Percentiles rank a stretch among this genome's conserved stretches.
phyloP scores from a whole-genome alignment of 495 filamentous ascomycete genomes.

The Immersiella caudata region DNA sequence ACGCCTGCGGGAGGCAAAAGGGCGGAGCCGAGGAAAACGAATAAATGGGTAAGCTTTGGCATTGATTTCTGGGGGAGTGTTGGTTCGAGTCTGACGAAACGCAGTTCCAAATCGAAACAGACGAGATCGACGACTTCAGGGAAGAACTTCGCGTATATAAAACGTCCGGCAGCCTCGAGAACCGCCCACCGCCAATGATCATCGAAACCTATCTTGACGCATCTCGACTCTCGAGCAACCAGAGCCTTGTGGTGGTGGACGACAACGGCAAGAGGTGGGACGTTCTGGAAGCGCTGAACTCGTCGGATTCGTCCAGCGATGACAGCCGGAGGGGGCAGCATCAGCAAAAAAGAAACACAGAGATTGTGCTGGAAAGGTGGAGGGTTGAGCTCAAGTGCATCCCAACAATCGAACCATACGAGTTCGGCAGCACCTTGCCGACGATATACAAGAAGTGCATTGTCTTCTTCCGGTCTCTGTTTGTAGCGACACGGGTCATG shows the following conservation, averaged over 20 bases:
- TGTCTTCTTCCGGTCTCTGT: conserved; percentile 91
- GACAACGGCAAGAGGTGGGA: conserved; percentile 91
- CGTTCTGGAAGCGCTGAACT: conserved; percentile 77
- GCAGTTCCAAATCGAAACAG: conserved; percentile 92
- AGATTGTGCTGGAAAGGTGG: conserved; percentile 92
- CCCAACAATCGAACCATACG: conserved; percentile 54
- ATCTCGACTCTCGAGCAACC: conserved; percentile 75
- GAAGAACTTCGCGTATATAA: conserved; percentile 82
- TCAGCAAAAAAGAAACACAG: conserved; percentile 49
- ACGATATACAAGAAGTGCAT: conserved; percentile 96
- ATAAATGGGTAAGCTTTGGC: conserved; percentile 85
- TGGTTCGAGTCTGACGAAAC: conserved; percentile 5
- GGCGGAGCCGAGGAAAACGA: conserved; percentile 61
- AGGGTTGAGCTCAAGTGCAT: conserved; percentile 69
- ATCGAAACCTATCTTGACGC: conserved; percentile 91
- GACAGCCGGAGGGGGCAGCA: conserved; percentile 44
- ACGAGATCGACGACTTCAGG: conserved; percentile 83
- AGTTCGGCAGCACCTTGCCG: conserved; percentile 72
- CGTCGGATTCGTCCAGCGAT: conserved; percentile 60
- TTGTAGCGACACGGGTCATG: conserved; percentile 76
- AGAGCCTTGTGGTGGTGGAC: conserved; percentile 85
- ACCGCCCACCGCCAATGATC: conserved; percentile 80
- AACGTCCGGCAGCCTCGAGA: conserved; percentile 71
- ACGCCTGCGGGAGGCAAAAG: conserved; percentile 62
- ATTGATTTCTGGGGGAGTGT: background rate